Evolutionary conservation across 352 stramenopile genomes (phyloP).

Genomic region (Phytopythium chamaehyphon): DNA sequence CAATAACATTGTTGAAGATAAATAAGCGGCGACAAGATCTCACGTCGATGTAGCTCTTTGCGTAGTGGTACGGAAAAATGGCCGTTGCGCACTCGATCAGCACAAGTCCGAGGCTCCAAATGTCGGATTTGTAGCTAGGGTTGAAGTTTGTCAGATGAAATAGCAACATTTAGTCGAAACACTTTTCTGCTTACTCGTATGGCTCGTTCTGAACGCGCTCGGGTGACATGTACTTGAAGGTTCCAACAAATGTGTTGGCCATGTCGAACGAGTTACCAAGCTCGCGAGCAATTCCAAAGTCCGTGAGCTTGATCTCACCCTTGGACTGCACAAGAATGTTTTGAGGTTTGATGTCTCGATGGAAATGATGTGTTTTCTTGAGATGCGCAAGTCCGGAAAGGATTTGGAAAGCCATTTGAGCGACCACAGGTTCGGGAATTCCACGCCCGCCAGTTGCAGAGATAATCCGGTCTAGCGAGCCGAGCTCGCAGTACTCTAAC

Average conservation of each 20-base stretch:
- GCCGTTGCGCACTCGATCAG: constrained; percentile 66
- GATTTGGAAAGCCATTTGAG: constrained; percentile 56
- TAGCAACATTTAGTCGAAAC: too few species aligned
- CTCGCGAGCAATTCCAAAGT: constrained; percentile 70
- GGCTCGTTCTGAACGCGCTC: constrained; percentile 86
- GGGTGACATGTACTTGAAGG: constrained; percentile 92
- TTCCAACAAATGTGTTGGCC: constrained; percentile 88
- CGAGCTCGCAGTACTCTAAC: constrained; percentile 57
- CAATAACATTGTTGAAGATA: neutral
- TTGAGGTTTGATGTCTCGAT: constrained; percentile 92
- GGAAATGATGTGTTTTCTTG: constrained; percentile 76
- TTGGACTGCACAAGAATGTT: constrained; percentile 88
- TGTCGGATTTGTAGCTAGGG: constrained; percentile 72
- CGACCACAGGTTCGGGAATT: constrained; percentile 47
- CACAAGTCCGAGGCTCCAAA: constrained; percentile 75
- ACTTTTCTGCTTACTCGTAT: constrained; percentile 55
- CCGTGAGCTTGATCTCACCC: constrained; percentile 78
- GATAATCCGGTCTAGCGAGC: constrained; percentile 48
- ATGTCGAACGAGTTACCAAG: constrained; percentile 69
- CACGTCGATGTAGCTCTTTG: constrained; percentile 67
- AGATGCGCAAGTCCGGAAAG: constrained; percentile 56
- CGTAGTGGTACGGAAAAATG: constrained; percentile 47
- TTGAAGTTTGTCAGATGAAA: constrained; percentile 2
- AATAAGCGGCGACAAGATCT: neutral
- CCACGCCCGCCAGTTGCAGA: constrained; percentile 9